phyloP scores from a whole-genome alignment of 2,329 filamentous ascomycete species.

The Penicillium brevicompactum region DNA sequence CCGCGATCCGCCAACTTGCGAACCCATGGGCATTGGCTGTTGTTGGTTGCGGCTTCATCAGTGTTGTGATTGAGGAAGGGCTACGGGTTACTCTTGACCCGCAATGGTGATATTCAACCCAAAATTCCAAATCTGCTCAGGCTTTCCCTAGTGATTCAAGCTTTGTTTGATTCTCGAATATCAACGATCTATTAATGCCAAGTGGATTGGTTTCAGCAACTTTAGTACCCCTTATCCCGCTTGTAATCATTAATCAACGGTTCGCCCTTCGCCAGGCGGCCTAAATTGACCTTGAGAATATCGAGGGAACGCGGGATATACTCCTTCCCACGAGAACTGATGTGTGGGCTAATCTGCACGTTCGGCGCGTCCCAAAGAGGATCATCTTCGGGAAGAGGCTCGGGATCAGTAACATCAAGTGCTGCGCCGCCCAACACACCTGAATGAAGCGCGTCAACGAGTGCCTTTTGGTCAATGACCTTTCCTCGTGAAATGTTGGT shows the following conservation, averaged over 20 bases:
- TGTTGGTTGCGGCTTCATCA: slow-evolving; percentile 52
- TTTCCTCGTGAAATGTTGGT: slow-evolving; percentile 71
- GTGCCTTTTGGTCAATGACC: slow-evolving; percentile 62
- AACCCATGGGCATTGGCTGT: slow-evolving; percentile 62
- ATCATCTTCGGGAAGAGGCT: slow-evolving; percentile 70
- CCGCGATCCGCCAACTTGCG: slow-evolving; percentile 49
- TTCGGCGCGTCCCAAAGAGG: slow-evolving; percentile 71
- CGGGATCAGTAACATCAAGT: slow-evolving; percentile 77
- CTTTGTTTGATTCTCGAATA: no score
- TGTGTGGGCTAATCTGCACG: slow-evolving; percentile 68
- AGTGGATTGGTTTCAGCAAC: background rate
- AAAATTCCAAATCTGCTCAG: no score
- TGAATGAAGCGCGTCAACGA: slow-evolving; percentile 62
- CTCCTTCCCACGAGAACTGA: slow-evolving; percentile 56
- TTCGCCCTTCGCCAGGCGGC: slow-evolving; percentile 54
- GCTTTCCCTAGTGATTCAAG: no score
- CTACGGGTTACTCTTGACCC: slow-evolving; percentile 15
- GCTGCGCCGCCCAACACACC: slow-evolving; percentile 66
- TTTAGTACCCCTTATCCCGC: slow-evolving; percentile 62
- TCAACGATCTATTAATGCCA: no score
- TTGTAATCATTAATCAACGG: slow-evolving; percentile 64
- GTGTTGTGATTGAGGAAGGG: slow-evolving; percentile 50
- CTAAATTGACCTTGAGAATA: slow-evolving; percentile 61
- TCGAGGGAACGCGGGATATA: slow-evolving; percentile 62
- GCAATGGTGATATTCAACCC: background rate